Conservation (phyloP, 371 early-diverging fungal genomes). For the Thermomucor indicae-seudaticae region DNA sequence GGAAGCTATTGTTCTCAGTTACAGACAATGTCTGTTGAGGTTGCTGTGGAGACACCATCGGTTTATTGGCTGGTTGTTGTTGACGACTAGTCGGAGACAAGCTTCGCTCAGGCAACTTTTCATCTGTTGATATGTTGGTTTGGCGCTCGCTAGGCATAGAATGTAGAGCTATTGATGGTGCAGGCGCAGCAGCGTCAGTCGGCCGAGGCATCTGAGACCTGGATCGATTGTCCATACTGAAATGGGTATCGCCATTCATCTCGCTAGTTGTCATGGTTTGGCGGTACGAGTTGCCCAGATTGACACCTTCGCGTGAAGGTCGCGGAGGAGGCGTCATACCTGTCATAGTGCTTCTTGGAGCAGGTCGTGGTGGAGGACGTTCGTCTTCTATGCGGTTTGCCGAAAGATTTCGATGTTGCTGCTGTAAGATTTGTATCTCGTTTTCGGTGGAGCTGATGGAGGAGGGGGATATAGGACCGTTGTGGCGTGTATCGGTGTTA, state of each 20-base stretch:
- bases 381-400: not conserved
- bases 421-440: constrained; percentile 9
- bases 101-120: not conserved
- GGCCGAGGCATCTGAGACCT: constrained; percentile 5
- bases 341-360: constrained; percentile 12
- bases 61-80: constrained; percentile 1
- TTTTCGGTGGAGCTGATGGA: constrained; percentile 15
- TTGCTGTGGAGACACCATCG: not conserved
- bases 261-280: constrained; percentile 16
- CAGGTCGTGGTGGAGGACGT: constrained; percentile 3
- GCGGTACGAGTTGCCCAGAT: constrained; percentile 21
- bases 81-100: constrained; percentile 4
- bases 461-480: constrained; percentile 15
- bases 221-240: constrained; percentile 12
- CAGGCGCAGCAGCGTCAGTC: not conserved
- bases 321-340: constrained; percentile 35
- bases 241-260: not conserved
- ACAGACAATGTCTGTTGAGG: not conserved
- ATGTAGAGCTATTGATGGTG: not conserved
- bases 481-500: constrained; percentile 16
- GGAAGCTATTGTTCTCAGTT: not conserved
- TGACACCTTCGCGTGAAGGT: constrained; percentile 49
- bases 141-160: constrained; percentile 6
- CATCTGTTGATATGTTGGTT: not conserved
- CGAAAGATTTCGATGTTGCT: not conserved